phyloP scores from a whole-genome alignment of 2,329 filamentous ascomycete genomes.

The Aspergillus arachidicola region DNA sequence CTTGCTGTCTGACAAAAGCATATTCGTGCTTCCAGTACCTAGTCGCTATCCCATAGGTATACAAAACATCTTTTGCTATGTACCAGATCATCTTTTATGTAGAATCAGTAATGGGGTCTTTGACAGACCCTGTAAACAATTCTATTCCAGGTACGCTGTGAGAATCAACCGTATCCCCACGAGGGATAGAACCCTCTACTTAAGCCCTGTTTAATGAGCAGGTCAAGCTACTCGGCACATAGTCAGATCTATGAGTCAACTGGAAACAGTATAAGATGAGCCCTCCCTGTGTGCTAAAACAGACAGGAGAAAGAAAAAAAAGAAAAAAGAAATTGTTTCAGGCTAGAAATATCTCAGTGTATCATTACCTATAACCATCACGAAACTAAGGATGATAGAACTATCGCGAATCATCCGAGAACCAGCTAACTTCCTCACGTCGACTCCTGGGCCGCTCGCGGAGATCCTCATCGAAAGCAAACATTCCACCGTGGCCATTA shows the following conservation, averaged over 20 bases:
- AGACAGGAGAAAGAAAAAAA: no score
- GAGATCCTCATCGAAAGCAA: not conserved
- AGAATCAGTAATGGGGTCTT: not conserved
- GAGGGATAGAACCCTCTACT: no score
- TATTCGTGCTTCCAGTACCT: not conserved
- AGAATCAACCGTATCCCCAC: not conserved
- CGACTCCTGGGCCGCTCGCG: not conserved
- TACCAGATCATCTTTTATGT: not conserved
- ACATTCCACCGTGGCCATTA: not conserved
- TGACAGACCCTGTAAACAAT: not conserved
- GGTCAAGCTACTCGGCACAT: no score
- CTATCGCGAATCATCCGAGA: not conserved
- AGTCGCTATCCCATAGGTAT: not conserved
- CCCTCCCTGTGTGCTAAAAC: no score
- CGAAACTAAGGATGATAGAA: not conserved
- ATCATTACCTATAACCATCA: no score
- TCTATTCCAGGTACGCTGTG: not conserved
- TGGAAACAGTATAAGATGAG: no score
- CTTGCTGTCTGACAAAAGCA: not conserved
- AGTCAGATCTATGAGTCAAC: no score
- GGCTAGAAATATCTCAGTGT: no score
- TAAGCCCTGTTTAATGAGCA: no score
- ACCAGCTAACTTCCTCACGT: not conserved
- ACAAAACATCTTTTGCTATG: not conserved
- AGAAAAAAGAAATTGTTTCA: no score